Evolutionary conservation across 805 yeast genomes (phyloP), one percentile per base, ranked within the genome.

Genomic region (Kurtzmaniella fragi): DNA sequence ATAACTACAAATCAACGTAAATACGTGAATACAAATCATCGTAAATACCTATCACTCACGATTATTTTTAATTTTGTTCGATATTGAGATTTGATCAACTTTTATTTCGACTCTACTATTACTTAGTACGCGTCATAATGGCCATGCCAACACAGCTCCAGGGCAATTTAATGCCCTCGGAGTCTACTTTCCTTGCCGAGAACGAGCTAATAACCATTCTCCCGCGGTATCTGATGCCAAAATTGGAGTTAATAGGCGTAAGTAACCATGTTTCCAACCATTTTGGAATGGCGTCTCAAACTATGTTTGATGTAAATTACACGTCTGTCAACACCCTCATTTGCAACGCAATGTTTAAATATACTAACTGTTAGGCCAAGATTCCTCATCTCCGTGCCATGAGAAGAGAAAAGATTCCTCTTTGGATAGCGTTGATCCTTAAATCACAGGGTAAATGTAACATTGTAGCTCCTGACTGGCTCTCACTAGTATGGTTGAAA

Each of bases 381-480:
- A 53, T 79, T 23, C 89, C 91, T 0, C 64, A 70, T 6, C 61
- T 87, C 28, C 59, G 75, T 33, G 87, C 95, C 0, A 71, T 84
- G 75, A 74, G 82, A 43, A 71, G 90, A 38, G 75, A 73, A 14
- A 67, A 75, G 34, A 79, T 93, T 0, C 95, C 96, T 0, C 46
- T 91, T 2, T 93, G 98, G 98, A 66, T 86, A 15, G 98, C 97
- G 0, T 56, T 90, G 6, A 64, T 90, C 15, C 65, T 93, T 36
- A 88, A 87, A 53, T 79, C 82, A 34, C 98, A 93, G 57, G 82
- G 80, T 34, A 82, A 89, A 51, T 88, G 97, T 60, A 83, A 81
- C 45, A 79, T 93, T 2, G 80, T 87, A 7, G 82, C 89, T 11
- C 99, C 99, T 0, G 71, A 67, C 1, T 93, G 99, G 99, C 69